phyloP scores from a whole-genome alignment of 2,329 filamentous ascomycete genomes.

The Juglanconis juglandina region DNA sequence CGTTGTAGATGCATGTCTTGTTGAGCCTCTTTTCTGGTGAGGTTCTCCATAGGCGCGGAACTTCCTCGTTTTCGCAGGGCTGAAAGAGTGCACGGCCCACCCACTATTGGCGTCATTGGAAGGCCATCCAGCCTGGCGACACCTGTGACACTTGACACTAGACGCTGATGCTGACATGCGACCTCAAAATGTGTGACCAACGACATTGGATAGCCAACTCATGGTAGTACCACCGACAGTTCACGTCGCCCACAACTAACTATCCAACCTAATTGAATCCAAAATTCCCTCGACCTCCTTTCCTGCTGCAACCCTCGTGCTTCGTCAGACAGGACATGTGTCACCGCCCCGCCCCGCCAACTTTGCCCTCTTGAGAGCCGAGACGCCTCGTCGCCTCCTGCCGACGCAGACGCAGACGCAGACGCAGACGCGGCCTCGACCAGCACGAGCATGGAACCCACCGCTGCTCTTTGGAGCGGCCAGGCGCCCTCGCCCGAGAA shows the following conservation, averaged over 20 bases:
- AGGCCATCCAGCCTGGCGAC: not conserved
- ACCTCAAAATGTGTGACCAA: not conserved
- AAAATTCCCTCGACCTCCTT: not conserved
- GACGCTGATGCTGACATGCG: not conserved
- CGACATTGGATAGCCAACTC: not conserved
- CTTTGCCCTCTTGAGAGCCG: constrained; percentile 3
- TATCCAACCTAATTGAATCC: constrained; percentile 1
- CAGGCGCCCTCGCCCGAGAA: constrained; percentile 50
- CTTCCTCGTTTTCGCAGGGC: not conserved
- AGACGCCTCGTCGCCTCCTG: constrained; percentile 2
- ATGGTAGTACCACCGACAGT: not conserved
- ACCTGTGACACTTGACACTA: not conserved
- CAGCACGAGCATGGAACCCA: constrained; percentile 42
- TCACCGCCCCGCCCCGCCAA: constrained; percentile 11
- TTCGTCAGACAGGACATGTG: constrained; percentile 18
- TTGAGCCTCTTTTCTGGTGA: too few species aligned
- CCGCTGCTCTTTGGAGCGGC: constrained; percentile 40
- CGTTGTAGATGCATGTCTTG: too few species aligned
- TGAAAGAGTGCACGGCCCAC: not conserved
- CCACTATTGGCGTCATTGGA: not conserved
- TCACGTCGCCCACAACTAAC: not conserved
- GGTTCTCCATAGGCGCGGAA: too few species aligned
- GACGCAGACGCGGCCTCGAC: not conserved
- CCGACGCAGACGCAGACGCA: not conserved
- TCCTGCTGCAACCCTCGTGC: not conserved